A percentile compares a stretch with the other conserved stretches of the same genome.
Evolutionary conservation across 495 filamentous ascomycete species (phyloP).

Genomic region (Bathelium albidoporum): DNA sequence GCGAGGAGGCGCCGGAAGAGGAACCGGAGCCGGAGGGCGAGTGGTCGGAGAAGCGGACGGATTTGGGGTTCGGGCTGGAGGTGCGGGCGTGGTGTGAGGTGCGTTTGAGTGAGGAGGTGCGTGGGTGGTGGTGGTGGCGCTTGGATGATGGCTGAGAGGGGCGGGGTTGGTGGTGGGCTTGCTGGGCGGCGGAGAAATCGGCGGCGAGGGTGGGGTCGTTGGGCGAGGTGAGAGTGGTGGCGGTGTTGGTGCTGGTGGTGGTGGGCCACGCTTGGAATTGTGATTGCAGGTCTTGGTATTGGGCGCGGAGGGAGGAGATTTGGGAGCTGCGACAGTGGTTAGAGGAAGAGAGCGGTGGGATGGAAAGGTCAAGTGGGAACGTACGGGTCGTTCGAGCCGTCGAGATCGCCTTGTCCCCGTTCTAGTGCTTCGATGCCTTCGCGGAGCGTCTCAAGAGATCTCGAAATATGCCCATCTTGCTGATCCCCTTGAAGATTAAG

Average conservation of each 20-base stretch:
- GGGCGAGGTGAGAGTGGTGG: constrained; percentile 45
- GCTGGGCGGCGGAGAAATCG: constrained; percentile 56
- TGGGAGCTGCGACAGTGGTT: constrained; percentile 14
- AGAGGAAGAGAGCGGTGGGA: constrained; percentile 7
- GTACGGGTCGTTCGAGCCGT: constrained; percentile 30
- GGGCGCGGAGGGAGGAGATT: constrained; percentile 34
- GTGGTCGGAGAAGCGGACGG: constrained; percentile 82
- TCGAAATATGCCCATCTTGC: constrained; percentile 81
- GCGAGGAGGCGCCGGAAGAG: constrained; percentile 32
- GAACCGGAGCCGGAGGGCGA: constrained; percentile 34
- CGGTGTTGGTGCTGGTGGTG: constrained; percentile 29
- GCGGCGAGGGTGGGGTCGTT: constrained; percentile 55
- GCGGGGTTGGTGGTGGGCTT: constrained; percentile 15
- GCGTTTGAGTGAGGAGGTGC: constrained; percentile 37
- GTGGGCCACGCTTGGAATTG: constrained; percentile 51
- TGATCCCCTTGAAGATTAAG: constrained; percentile 75
- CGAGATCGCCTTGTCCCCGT: constrained; percentile 49
- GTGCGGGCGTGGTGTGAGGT: constrained; percentile 38
- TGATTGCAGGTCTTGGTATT: constrained; percentile 47
- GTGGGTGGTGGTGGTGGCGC: constrained; percentile 32
- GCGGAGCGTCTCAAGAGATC: constrained; percentile 74
- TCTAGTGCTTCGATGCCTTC: constrained; percentile 72
- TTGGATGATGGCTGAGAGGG: constrained; percentile 20
- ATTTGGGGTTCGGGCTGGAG: constrained; percentile 44
- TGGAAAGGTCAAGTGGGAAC: neutral